A percentile compares a stretch with the other conserved stretches of the same genome.
Conservation (phyloP, 768 basidiomycete species). For the Termitomyces sp. region DNA sequence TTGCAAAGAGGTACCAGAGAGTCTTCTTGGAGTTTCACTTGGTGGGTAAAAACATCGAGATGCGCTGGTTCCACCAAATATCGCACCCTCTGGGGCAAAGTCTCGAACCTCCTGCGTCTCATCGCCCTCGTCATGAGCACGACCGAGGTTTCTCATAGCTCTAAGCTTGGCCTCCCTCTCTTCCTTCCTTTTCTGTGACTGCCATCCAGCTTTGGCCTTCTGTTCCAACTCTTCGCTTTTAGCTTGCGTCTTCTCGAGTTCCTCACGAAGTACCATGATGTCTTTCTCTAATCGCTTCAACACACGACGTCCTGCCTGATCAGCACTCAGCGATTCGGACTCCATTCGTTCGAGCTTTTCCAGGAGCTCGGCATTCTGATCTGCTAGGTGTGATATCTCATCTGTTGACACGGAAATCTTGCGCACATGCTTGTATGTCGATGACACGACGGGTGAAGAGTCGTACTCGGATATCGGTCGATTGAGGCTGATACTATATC, state of each 20-base stretch:
- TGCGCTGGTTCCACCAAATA: conserved; percentile 28
- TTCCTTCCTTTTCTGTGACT: conserved; percentile 39
- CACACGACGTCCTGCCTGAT: conserved; percentile 62
- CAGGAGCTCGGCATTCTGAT: conserved; percentile 80
- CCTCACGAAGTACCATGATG: conserved; percentile 66
- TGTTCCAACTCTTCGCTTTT: conserved; percentile 69
- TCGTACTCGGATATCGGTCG: conserved; percentile 16
- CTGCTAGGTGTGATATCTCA: conserved; percentile 67
- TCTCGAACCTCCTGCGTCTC: conserved; percentile 33
- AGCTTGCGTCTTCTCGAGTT: conserved; percentile 71
- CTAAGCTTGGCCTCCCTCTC: conserved; percentile 50
- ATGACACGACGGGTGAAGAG: conserved; percentile 14
- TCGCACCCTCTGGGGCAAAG: conserved; percentile 57
- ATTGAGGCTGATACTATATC: conserved; percentile 23
- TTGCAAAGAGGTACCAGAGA: conserved; percentile 11
- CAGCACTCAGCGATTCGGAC: conserved; percentile 58
- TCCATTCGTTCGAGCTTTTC: conserved; percentile 74
- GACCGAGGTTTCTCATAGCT: conserved; percentile 40
- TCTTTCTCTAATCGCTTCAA: conserved; percentile 76
- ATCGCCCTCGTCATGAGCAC: conserved; percentile 23
- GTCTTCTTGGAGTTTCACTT: conserved; percentile 16
- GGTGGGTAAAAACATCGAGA: conserved; percentile 24
- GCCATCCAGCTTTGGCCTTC: conserved; percentile 45
- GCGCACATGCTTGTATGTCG: conserved; percentile 27
- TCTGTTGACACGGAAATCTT: conserved; percentile 61